Evolutionary conservation across 2,329 filamentous ascomycete species (phyloP).

Genomic region (Colletotrichum caudatum): DNA sequence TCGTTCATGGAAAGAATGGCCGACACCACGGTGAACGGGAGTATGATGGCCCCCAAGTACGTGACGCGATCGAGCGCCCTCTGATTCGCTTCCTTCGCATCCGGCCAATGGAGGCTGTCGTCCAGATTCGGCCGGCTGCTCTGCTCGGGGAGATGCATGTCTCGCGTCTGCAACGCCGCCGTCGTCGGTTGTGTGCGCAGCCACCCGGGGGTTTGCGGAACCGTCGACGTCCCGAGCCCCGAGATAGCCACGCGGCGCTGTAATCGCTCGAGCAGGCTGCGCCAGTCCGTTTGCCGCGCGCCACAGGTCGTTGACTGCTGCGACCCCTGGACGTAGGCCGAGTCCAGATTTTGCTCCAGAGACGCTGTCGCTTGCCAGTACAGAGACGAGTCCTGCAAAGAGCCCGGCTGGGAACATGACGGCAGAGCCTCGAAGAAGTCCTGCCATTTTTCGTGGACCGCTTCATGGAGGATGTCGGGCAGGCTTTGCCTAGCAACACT

Average conservation of each 20-base stretch:
- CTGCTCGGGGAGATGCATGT: constrained; percentile 3
- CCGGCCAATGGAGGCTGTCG: neutral
- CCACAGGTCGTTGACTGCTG: constrained; percentile 6
- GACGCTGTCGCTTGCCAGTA: constrained; percentile 49
- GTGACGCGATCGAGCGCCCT: constrained; percentile 60
- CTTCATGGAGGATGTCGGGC: constrained; percentile 41
- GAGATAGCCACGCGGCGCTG: constrained; percentile 44
- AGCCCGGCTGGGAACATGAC: neutral
- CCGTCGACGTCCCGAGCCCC: constrained; percentile 11
- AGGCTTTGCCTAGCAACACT: constrained; percentile 35
- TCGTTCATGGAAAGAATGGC: constrained; percentile 62
- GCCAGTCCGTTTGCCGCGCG: constrained; percentile 47
- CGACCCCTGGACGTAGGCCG: constrained; percentile 21
- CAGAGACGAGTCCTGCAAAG: constrained; percentile 40
- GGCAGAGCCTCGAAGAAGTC: constrained; percentile 49
- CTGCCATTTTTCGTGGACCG: constrained; percentile 51
- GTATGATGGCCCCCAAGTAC: constrained; percentile 62
- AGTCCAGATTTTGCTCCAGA: constrained; percentile 53
- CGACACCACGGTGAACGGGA: constrained; percentile 62
- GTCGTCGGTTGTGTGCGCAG: constrained; percentile 38
- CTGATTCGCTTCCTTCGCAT: constrained; percentile 50
- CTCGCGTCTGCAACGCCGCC: constrained; percentile 25
- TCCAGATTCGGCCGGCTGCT: neutral
- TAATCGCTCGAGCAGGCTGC: constrained; percentile 48
- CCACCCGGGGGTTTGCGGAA: constrained; percentile 43